Percentiles rank a stretch among this genome's conserved stretches.
Conservation (phyloP, 2,329 filamentous ascomycete species). For the Didymella exigua region DNA sequence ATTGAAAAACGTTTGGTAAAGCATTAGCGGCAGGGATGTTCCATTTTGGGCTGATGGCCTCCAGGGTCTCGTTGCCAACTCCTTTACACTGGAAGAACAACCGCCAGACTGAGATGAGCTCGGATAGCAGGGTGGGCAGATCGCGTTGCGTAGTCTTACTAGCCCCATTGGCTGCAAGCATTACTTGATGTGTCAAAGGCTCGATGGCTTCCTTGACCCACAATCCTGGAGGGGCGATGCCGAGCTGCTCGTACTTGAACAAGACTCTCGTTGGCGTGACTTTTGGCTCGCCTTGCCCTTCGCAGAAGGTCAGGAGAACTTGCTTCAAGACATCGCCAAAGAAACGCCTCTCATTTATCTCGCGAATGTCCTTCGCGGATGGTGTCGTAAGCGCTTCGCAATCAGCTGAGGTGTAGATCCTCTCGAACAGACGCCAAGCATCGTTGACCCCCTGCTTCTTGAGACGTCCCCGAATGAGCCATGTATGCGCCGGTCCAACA, state of each 20-base stretch:
- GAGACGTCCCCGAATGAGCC: constrained; percentile 14
- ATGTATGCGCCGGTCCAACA: not conserved
- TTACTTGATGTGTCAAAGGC: constrained; percentile 32
- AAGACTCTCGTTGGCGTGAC: constrained; percentile 34
- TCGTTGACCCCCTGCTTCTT: constrained; percentile 10
- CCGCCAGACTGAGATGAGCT: constrained; percentile 43
- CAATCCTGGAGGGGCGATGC: constrained; percentile 27
- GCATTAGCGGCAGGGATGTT: constrained; percentile 24
- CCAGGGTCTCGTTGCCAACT: constrained; percentile 15
- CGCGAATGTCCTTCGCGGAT: constrained; percentile 22
- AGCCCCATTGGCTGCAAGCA: constrained; percentile 21
- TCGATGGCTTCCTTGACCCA: constrained; percentile 31
- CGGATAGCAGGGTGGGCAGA: constrained; percentile 29
- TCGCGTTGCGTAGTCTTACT: constrained; percentile 12
- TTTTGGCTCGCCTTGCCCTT: constrained; percentile 5
- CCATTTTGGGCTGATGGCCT: constrained; percentile 34
- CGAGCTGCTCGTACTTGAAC: constrained; percentile 39
- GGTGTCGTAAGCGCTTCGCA: constrained; percentile 37
- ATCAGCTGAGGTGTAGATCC: constrained; percentile 36
- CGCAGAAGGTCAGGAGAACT: constrained; percentile 26
- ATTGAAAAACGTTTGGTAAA: constrained; percentile 10
- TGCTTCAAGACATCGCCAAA: constrained; percentile 30
- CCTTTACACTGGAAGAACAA: constrained; percentile 43
- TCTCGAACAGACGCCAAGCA: constrained; percentile 39
- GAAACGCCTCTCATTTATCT: constrained; percentile 25